These are phyloP conservation scores for Podaxis rugospora DNA, from an alignment of 768 basidiomycete genomes.

Conservation along the genomic window DNA sequence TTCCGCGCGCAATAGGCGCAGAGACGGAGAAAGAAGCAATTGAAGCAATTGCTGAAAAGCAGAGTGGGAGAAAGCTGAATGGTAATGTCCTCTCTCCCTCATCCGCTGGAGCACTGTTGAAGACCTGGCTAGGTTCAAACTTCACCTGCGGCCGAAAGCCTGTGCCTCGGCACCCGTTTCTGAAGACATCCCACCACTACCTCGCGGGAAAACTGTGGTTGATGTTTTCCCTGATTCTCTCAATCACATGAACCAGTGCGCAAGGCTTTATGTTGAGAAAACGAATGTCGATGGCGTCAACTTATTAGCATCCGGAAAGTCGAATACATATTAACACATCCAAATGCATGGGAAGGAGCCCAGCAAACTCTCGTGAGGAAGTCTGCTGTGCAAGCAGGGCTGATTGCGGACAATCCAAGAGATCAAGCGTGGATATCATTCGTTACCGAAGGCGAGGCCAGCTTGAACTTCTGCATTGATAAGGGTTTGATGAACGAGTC, in stretches of 20 bases:
- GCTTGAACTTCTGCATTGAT: constrained; percentile 48
- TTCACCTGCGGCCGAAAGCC: constrained; percentile 27
- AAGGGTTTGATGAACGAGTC: constrained; percentile 34
- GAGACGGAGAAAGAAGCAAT: constrained; percentile 12
- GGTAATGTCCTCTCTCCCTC: constrained; percentile 1
- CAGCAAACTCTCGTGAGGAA: constrained; percentile 51
- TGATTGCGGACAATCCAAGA: constrained; percentile 33
- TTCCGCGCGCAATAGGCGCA: constrained; percentile 4
- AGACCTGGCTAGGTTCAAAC: constrained; percentile 17
- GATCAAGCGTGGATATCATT: constrained; percentile 40
- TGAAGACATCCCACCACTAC: constrained; percentile 32
- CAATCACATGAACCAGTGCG: constrained; percentile 40
- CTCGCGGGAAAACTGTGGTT: constrained; percentile 31
- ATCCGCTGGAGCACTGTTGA: background rate
- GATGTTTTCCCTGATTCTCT: constrained; percentile 46
- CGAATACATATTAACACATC: constrained; percentile 51
- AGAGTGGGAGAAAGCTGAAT: constrained; percentile 10
- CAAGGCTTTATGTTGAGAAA: constrained; percentile 42
- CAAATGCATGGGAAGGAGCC: constrained; percentile 56
- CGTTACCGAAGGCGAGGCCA: constrained; percentile 58
- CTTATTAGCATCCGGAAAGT: constrained; percentile 39
- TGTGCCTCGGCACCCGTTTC: constrained; percentile 5
- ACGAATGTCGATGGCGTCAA: constrained; percentile 34
- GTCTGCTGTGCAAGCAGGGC: constrained; percentile 45
- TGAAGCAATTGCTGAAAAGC: constrained; percentile 9